A percentile compares a stretch with the other conserved stretches of the same genome.
phyloP scores from a whole-genome alignment of 2,329 filamentous ascomycete genomes.

The Hypoxylon sp. region DNA sequence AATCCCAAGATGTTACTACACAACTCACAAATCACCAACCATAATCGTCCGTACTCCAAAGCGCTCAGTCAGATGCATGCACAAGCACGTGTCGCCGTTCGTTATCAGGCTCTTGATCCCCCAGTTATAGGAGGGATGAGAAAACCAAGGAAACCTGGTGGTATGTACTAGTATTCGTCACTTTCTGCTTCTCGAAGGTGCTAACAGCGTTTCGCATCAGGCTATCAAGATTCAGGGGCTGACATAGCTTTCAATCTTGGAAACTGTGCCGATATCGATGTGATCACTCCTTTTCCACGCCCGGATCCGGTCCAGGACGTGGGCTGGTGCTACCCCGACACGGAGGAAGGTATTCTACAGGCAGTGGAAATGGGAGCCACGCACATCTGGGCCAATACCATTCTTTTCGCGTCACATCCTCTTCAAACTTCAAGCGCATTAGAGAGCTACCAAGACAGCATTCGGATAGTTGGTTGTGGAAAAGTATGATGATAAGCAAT shows the following conservation, averaged over 20 bases:
- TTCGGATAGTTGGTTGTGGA: constrained; percentile 56
- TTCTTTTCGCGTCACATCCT: constrained; percentile 58
- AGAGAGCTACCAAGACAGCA: constrained; percentile 38
- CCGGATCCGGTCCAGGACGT: constrained; percentile 45
- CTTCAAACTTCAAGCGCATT: constrained; percentile 53
- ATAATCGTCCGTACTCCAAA: constrained; percentile 1
- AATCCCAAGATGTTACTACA: not conserved
- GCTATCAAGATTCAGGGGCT: constrained; percentile 58
- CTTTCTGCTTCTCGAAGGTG: not conserved
- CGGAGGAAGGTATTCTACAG: constrained; percentile 51
- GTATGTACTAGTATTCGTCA: not conserved
- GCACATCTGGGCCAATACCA: constrained; percentile 60
- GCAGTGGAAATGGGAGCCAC: constrained; percentile 53
- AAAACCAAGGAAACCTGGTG: constrained; percentile 18
- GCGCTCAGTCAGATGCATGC: not conserved
- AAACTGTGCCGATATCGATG: constrained; percentile 40
- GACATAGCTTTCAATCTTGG: constrained; percentile 56
- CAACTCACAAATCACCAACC: not conserved
- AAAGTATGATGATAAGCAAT: constrained; percentile 59
- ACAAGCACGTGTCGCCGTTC: constrained; percentile 4
- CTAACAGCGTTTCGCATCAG: constrained; percentile 38
- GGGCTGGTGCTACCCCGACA: constrained; percentile 56
- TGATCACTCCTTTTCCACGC: constrained; percentile 45
- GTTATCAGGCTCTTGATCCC: constrained; percentile 11
- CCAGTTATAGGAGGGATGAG: constrained; percentile 4